Conservation (phyloP, 2,329 filamentous ascomycete species). For the Metarhizium sp. region DNA sequence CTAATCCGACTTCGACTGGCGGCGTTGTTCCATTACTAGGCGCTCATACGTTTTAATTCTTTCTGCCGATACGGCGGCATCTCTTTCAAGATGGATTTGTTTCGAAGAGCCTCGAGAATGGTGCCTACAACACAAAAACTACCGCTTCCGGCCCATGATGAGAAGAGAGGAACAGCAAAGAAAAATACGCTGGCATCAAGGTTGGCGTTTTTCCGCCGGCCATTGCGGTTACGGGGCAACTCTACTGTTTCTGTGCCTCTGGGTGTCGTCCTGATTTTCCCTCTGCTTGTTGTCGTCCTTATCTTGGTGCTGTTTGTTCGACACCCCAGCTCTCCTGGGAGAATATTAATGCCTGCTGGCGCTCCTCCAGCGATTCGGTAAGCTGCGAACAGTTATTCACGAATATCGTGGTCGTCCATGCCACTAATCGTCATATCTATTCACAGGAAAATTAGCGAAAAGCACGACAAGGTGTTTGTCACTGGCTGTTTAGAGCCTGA, state of each 20-base stretch:
- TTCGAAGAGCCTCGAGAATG: constrained; percentile 45
- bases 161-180: constrained; percentile 33
- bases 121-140: constrained; percentile 32
- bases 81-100: constrained; percentile 42
- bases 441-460: constrained; percentile 85
- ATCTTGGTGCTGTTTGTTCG: constrained; percentile 84
- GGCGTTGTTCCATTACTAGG: not conserved
- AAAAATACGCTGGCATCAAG: constrained; percentile 34
- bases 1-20: not conserved
- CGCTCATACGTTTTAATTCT: not conserved
- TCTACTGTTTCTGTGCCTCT: constrained; percentile 88
- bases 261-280: constrained; percentile 87
- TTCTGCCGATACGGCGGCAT: not conserved
- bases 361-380: constrained; percentile 84
- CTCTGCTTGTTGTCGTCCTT: constrained; percentile 80
- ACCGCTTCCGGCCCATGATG: constrained; percentile 39
- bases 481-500: constrained; percentile 80
- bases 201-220: constrained; percentile 75
- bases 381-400: not conserved
- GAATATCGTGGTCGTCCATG: not conserved
- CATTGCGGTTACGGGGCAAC: constrained; percentile 82
- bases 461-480: constrained; percentile 93
- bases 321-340: constrained; percentile 73
- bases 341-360: constrained; percentile 79
- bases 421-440: not conserved